Conservation (phyloP, 2,329 filamentous ascomycete genomes). For the Calonectria ilicicola region DNA sequence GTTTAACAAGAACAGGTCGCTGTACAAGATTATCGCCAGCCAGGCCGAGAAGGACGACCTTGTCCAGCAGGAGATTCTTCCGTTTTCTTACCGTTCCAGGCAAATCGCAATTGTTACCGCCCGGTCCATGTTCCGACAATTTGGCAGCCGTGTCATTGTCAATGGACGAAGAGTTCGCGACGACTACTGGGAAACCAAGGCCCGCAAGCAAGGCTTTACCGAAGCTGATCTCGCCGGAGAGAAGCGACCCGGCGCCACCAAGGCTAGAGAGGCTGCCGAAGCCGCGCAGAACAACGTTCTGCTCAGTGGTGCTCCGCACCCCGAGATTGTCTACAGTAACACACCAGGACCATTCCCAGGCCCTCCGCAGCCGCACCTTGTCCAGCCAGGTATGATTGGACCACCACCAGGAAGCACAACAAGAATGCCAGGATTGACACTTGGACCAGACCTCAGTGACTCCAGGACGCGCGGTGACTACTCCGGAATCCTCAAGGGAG, state of each 20-base stretch:
- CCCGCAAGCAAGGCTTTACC: conserved; percentile 96
- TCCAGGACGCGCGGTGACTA: conserved; percentile 85
- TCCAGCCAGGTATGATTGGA: conserved; percentile 80
- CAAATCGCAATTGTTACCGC: conserved; percentile 99
- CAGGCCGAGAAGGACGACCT: conserved; percentile 97
- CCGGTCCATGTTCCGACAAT: conserved; percentile 98
- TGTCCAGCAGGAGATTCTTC: conserved; percentile 93
- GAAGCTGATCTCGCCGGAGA: conserved; percentile 96
- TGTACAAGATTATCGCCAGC: conserved; percentile 97
- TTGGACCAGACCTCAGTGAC: conserved; percentile 82
- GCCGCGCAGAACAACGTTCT: conserved; percentile 71
- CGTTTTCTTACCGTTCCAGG: conserved; percentile 97
- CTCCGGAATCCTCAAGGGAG: conserved; percentile 79
- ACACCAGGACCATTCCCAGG: conserved; percentile 74
- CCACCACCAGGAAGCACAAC: conserved; percentile 72
- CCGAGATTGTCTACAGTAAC: conserved; percentile 90
- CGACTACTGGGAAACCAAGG: conserved; percentile 99
- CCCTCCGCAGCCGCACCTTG: conserved; percentile 74
- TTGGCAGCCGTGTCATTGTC: conserved; percentile 92
- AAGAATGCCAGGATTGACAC: conserved; percentile 86
- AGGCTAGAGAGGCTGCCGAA: conserved; percentile 85
- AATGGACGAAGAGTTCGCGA: conserved; percentile 92
- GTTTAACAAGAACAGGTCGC: conserved; percentile 97
- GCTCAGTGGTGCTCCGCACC: conserved; percentile 74
- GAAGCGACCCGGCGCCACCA: conserved; percentile 92